Percentiles rank a stretch among this genome's conserved stretches.
Evolutionary conservation across 2,329 filamentous ascomycete genomes (phyloP).

Genomic region (Emergomyces africanus): DNA sequence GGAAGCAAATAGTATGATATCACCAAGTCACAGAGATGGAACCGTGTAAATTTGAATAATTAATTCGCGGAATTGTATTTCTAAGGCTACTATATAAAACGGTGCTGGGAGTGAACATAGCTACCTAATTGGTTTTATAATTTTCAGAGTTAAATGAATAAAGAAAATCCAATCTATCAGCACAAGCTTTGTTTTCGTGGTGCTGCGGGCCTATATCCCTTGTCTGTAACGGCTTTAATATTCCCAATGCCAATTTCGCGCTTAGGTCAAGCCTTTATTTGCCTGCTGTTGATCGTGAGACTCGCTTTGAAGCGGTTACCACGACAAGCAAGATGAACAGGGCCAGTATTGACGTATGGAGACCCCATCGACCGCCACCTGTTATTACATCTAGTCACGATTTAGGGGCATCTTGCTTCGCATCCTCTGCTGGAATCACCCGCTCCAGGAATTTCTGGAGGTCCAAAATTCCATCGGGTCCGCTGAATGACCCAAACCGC

Average conservation of each 20-base stretch:
- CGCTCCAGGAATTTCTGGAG: slow-evolving; percentile 52
- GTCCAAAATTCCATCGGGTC: slow-evolving; percentile 67
- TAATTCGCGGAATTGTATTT: not conserved
- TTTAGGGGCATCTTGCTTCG: slow-evolving; percentile 1
- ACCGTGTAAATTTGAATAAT: no score
- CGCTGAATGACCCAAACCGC: slow-evolving; percentile 61
- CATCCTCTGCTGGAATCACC: slow-evolving; percentile 37
- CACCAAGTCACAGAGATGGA: no score
- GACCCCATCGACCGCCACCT: not conserved
- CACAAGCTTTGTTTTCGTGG: not conserved
- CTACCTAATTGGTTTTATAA: not conserved
- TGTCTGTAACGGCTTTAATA: not conserved
- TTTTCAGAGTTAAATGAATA: not conserved
- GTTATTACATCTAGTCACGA: not conserved
- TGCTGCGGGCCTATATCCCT: not conserved
- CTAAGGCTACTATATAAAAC: not conserved
- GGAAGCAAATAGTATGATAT: no score
- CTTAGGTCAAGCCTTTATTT: not conserved
- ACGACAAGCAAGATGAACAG: not conserved
- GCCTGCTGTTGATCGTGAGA: not conserved
- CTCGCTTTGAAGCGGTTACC: not conserved
- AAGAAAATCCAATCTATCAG: not conserved
- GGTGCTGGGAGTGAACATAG: not conserved
- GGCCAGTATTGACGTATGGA: not conserved
- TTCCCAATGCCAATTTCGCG: not conserved